Evolutionary conservation across 1,284 basidiomycete species (phyloP), one percentile per base, ranked within the genome.

Genomic region (Leccinum fuscescens): DNA sequence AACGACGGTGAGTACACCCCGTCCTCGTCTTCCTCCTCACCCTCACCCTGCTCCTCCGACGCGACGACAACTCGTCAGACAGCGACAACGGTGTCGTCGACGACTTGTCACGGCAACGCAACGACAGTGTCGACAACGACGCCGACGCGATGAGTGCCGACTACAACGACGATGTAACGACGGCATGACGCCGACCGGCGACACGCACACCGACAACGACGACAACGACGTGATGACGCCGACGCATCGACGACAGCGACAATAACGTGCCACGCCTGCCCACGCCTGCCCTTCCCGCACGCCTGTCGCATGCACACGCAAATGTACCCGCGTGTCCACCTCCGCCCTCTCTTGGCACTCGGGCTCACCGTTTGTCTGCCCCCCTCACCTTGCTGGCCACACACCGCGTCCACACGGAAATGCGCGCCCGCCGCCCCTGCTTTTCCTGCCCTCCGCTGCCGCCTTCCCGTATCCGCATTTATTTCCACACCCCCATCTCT

Each of bases 401-500:
- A 24, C 22, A 24, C 22, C 22, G 22, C 22, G 22, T 24, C n/a
- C 17, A 46, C 20, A 12, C 11, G 8, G 20, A 46, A 17, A 12
- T 46, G 44, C 5, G 15, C 7, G 8, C 37, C 15, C 15, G 15
- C 37, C 3, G 8, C 37, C 37, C 37, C 37, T 39, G 15, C 37
- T 4, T 39, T 39, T 39, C 37, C 37, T 37, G 33, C 33, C 33
- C 33, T 33, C 33, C 29, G 9, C 29, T 9, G 29, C 46, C 22
- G 88, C 84, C 88, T 51, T 89, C 89, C 51, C 86, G 90, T 63
- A 86, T 93, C 69, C 87, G 90, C 67, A 90, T 93, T 63, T 93
- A 92, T 79, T 93, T 93, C 79, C 90, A 92, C 77, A 91, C 90
- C 27, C 90, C 90, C 62, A 88, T 89, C 61, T 84, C 88, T 66